A percentile compares a stretch with the other conserved stretches of the same genome.
phyloP scores from a whole-genome alignment of 352 stramenopile genomes.

The Pythium phragmiticola region DNA sequence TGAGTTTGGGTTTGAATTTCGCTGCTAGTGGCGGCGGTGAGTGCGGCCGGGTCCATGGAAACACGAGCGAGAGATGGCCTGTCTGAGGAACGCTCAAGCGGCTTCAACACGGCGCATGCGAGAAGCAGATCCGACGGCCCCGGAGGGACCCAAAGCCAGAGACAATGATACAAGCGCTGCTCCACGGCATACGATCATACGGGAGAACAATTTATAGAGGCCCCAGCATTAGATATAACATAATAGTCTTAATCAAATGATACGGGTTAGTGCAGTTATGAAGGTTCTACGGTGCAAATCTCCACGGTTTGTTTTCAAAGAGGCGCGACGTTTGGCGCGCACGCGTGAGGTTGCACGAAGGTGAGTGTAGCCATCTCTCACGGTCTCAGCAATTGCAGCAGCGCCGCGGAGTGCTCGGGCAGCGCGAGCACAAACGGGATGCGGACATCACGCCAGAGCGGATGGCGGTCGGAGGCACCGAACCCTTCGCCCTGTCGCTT shows the following conservation, averaged over 20 bases:
- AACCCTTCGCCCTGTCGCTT: conserved; percentile 56
- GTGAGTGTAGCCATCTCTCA: conserved; percentile 29
- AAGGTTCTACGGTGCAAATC: conserved; percentile 3
- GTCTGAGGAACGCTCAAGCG: conserved; percentile 1
- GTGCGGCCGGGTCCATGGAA: not conserved
- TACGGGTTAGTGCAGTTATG: not conserved
- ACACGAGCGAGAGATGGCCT: not conserved
- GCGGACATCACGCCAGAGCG: conserved; percentile 47
- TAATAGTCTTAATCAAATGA: not conserved
- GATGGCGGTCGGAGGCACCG: conserved; percentile 45
- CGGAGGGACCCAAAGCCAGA: not conserved
- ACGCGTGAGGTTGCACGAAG: conserved; percentile 22
- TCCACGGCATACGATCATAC: not conserved
- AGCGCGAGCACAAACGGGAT: conserved; percentile 65
- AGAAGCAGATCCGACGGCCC: conserved; percentile 1
- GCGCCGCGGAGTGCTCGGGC: conserved; percentile 30
- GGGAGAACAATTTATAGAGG: not conserved
- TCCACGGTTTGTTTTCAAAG: conserved; percentile 15
- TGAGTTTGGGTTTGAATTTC: not conserved
- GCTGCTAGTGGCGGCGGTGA: too few species aligned
- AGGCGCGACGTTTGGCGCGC: conserved; percentile 26
- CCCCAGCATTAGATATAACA: not conserved
- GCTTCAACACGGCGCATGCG: conserved; percentile 23
- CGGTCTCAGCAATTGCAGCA: conserved; percentile 31
- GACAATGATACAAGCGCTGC: not conserved